Conservation (phyloP, 179 eudicot species). For the Camellia oleifera region DNA sequence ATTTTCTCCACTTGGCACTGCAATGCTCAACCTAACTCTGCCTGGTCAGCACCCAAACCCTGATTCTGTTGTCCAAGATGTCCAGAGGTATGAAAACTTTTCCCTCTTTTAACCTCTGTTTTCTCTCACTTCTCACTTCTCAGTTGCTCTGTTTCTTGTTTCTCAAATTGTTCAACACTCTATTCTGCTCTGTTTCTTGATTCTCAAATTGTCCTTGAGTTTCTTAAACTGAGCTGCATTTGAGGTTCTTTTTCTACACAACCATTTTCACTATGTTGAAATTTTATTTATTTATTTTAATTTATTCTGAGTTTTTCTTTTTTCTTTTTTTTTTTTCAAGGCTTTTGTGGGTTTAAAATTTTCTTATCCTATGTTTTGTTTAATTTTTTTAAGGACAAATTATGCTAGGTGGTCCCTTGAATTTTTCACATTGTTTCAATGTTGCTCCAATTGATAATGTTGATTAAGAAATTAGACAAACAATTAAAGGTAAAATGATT, state of each 20-base stretch:
- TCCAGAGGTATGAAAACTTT: slow-evolving; percentile 56
- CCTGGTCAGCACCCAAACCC: slow-evolving; percentile 76
- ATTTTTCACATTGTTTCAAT: too few relatives aligned
- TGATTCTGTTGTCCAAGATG: slow-evolving; percentile 49
- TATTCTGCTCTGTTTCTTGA: neutral
- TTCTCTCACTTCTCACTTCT: neutral
- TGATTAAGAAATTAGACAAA: too few relatives aligned
- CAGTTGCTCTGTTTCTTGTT: neutral
- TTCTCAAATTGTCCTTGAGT: neutral
- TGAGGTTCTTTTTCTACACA: neutral
- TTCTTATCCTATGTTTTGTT: too few relatives aligned
- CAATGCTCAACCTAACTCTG: slow-evolving; percentile 45
- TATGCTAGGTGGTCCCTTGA: too few relatives aligned
- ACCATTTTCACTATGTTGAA: neutral
- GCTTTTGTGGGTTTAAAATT: too few relatives aligned
- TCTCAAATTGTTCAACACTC: neutral
- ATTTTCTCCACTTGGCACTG: slow-evolving; percentile 15
- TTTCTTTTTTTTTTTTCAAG: too few relatives aligned
- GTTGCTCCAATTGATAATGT: too few relatives aligned
- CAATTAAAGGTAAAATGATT: too few relatives aligned
- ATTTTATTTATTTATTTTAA: too few relatives aligned
- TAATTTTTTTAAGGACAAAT: too few relatives aligned
- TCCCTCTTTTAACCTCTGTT: neutral
- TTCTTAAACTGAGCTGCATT: neutral
- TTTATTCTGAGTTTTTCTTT: too few relatives aligned